Evolutionary conservation across 2,329 filamentous ascomycete genomes (phyloP).

Genomic region (Nigrograna mackinnonii): DNA sequence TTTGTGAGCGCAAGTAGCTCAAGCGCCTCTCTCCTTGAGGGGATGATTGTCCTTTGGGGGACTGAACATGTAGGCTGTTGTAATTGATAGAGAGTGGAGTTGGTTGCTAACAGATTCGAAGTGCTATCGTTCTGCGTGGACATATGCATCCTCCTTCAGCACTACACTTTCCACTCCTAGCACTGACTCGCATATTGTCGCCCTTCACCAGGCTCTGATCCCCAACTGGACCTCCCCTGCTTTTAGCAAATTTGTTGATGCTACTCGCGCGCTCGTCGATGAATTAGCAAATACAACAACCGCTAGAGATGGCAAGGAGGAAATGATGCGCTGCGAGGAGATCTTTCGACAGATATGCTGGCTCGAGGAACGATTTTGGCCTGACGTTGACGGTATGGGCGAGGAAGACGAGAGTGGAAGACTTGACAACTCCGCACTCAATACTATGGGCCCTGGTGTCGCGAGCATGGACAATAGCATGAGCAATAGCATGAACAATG

Average conservation of each 20-base stretch:
- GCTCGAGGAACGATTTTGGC: constrained; percentile 54
- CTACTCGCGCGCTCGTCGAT: constrained; percentile 52
- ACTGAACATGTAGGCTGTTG: constrained; percentile 62
- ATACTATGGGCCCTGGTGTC: constrained; percentile 16
- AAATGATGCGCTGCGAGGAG: constrained; percentile 51
- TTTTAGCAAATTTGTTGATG: constrained; percentile 54
- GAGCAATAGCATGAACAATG: constrained; percentile 10
- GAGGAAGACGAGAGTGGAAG: constrained; percentile 44
- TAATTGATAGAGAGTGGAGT: neutral
- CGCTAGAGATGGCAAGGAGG: constrained; percentile 50
- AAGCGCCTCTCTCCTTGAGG: constrained; percentile 63
- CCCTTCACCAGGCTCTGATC: constrained; percentile 54
- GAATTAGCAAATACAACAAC: constrained; percentile 54
- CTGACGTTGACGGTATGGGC: constrained; percentile 54
- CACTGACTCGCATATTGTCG: constrained; percentile 49
- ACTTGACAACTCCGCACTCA: constrained; percentile 17
- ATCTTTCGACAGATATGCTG: constrained; percentile 53
- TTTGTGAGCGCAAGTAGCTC: constrained; percentile 61
- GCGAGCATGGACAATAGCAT: constrained; percentile 20
- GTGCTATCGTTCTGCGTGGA: constrained; percentile 53
- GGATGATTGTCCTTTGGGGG: constrained; percentile 75
- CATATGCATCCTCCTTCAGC: constrained; percentile 51
- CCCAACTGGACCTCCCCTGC: constrained; percentile 56
- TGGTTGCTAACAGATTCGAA: constrained; percentile 20
- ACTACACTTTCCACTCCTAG: constrained; percentile 39